Percentiles rank a stretch among this genome's conserved stretches.
These are phyloP conservation scores for Cantharellus anzutake DNA, from an alignment of 768 basidiomycete species.

Conservation along the genomic window DNA sequence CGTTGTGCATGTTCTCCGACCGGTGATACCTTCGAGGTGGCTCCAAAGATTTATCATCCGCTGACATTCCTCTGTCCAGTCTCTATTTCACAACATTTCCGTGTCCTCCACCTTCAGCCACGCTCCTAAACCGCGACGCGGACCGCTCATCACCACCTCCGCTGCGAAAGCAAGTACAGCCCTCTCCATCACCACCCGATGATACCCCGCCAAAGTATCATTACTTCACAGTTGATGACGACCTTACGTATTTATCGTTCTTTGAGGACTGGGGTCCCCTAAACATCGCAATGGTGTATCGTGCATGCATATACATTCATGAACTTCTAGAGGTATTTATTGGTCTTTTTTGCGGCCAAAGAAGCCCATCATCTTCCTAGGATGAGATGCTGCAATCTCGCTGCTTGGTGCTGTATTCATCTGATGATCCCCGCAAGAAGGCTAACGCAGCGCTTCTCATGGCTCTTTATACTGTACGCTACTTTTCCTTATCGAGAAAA, in stretches of 20 bases:
- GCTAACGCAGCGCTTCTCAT: constrained; percentile 91
- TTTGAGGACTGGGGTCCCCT: constrained; percentile 90
- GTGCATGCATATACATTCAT: constrained; percentile 80
- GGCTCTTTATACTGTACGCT: constrained; percentile 75
- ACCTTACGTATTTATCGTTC: constrained; percentile 81
- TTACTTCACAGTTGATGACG: constrained; percentile 88
- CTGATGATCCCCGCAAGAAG: constrained; percentile 67
- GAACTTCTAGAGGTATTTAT: constrained; percentile 56
- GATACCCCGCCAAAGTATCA: constrained; percentile 55
- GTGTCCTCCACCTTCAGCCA: constrained; percentile 47
- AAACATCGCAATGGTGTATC: constrained; percentile 85
- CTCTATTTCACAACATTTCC: constrained; percentile 84
- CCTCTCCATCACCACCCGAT: constrained; percentile 41
- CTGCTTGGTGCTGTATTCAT: constrained; percentile 73
- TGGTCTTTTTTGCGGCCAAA: not conserved
- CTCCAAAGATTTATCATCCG: not conserved
- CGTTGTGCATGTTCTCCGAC: constrained; percentile 8
- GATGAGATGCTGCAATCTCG: constrained; percentile 56
- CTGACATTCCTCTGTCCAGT: constrained; percentile 20
- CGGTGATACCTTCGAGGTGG: constrained; percentile 1
- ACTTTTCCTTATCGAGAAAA: not conserved
- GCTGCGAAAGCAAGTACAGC: constrained; percentile 38
- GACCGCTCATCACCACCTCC: constrained; percentile 35
- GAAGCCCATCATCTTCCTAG: constrained; percentile 20
- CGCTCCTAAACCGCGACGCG: constrained; percentile 39